A percentile compares a stretch with the other conserved stretches of the same genome.
phyloP scores from a whole-genome alignment of 345 rosid species.

The Eucalyptus erythrocorys region DNA sequence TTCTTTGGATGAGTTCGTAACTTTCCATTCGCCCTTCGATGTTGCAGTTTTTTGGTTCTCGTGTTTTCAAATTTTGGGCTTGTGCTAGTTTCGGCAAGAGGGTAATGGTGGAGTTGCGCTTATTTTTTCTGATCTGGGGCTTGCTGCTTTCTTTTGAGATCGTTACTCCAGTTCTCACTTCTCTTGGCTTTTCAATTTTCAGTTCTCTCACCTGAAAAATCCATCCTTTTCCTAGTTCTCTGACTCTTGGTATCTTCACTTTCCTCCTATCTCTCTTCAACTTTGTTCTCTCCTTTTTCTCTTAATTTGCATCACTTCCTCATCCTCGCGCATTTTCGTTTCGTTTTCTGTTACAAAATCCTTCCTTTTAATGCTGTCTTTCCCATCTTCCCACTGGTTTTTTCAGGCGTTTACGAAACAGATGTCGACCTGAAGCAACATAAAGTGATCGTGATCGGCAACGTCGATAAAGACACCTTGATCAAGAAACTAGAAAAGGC shows the following conservation, averaged over 20 bases:
- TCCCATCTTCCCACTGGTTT: neutral
- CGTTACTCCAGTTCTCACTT: neutral
- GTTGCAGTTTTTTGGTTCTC: neutral
- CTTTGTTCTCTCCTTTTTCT: neutral
- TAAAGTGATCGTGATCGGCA: slow-evolving; percentile 52
- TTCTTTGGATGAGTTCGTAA: neutral
- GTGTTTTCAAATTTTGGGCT: neutral
- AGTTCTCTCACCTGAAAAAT: neutral
- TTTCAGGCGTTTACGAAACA: slow-evolving; percentile 58
- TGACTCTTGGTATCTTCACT: neutral
- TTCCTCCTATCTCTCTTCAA: neutral
- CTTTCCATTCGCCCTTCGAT: neutral
- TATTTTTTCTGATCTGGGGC: neutral
- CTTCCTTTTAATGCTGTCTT: neutral
- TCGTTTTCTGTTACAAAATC: neutral
- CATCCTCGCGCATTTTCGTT: neutral
- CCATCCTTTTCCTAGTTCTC: neutral
- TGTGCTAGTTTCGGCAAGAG: neutral
- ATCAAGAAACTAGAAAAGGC: slow-evolving; percentile 51
- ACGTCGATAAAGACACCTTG: slow-evolving; percentile 32
- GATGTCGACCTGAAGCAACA: slow-evolving; percentile 53
- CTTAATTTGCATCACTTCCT: neutral
- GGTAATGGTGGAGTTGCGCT: neutral
- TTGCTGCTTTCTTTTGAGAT: neutral
- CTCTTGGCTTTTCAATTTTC: neutral